Percentiles rank a stretch among this genome's conserved stretches.
phyloP scores from a whole-genome alignment of 371 early-diverging fungal genomes.

The Rhizopus microsporus region DNA sequence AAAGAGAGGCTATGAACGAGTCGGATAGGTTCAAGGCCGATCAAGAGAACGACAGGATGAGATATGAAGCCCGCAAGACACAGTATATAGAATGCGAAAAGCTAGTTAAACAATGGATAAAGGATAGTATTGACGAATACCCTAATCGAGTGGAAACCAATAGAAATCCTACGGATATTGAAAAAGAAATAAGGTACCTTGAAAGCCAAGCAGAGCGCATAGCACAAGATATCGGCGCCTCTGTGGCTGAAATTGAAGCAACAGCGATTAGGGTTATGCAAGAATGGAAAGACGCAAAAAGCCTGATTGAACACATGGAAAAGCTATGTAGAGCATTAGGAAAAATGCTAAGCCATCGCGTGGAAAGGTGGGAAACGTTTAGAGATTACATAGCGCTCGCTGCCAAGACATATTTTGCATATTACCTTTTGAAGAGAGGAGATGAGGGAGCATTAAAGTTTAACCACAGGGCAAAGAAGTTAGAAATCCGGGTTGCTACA shows the following conservation, averaged over 20 bases:
- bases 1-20: neutral
- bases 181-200: slow-evolving; percentile 24
- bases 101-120: slow-evolving; percentile 40
- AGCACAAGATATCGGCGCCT: slow-evolving; percentile 19
- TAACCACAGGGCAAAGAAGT: slow-evolving; percentile 69
- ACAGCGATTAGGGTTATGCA: slow-evolving; percentile 50
- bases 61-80: slow-evolving; percentile 9
- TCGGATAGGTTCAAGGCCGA: neutral
- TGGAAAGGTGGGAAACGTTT: slow-evolving; percentile 68
- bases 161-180: slow-evolving; percentile 51
- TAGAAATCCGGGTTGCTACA: slow-evolving; percentile 63
- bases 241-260: slow-evolving; percentile 58
- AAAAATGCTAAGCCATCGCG: slow-evolving; percentile 65
- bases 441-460: slow-evolving; percentile 88
- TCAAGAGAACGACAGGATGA: neutral
- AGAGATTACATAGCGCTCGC: slow-evolving; percentile 71
- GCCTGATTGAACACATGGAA: slow-evolving; percentile 51
- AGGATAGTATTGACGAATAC: slow-evolving; percentile 58
- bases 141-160: slow-evolving; percentile 65
- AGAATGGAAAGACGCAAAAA: slow-evolving; percentile 62
- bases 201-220: neutral
- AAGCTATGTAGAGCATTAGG: slow-evolving; percentile 31
- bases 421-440: slow-evolving; percentile 79
- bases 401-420: slow-evolving; percentile 72
- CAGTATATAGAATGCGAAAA: neutral